Evolutionary conservation across 768 basidiomycete species (phyloP).

Genomic region (Hygrophorus russula): DNA sequence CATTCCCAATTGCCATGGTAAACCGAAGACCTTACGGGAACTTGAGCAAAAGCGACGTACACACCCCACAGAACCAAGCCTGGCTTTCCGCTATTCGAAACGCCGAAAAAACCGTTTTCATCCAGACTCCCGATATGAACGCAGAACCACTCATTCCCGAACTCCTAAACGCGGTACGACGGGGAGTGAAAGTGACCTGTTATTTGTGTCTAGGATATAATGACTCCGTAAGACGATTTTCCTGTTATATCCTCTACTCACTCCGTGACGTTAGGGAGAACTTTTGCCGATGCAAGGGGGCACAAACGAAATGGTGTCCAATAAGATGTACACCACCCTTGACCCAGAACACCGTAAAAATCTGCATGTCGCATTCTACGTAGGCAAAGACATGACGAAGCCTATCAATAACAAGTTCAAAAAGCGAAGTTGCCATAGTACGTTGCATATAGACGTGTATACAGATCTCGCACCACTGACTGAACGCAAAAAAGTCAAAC

Average conservation of each 20-base stretch:
- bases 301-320: constrained; percentile 59
- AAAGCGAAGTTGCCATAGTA: constrained; percentile 59
- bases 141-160: constrained; percentile 50
- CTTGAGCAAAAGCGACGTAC: constrained; percentile 32
- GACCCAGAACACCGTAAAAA: constrained; percentile 31
- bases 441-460: constrained; percentile 8
- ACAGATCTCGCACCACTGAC: neutral
- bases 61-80: constrained; percentile 54
- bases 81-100: constrained; percentile 56
- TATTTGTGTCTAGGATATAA: constrained; percentile 49
- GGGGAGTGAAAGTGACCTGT: constrained; percentile 48
- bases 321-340: constrained; percentile 43
- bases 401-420: constrained; percentile 57
- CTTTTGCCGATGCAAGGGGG: constrained; percentile 60
- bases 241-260: neutral
- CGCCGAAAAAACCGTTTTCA: constrained; percentile 52
- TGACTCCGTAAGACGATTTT: constrained; percentile 36
- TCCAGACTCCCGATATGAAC: constrained; percentile 67
- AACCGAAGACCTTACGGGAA: constrained; percentile 52
- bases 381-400: constrained; percentile 49
- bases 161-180: constrained; percentile 45
- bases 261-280: constrained; percentile 28
- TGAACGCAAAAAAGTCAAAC: constrained; percentile 32
- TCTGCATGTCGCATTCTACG: constrained; percentile 47
- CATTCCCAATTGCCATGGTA: constrained; percentile 55